Evolutionary conservation across 176 grass and related monocot genomes (phyloP).

Genomic region (Thinopyrum elongatum): DNA sequence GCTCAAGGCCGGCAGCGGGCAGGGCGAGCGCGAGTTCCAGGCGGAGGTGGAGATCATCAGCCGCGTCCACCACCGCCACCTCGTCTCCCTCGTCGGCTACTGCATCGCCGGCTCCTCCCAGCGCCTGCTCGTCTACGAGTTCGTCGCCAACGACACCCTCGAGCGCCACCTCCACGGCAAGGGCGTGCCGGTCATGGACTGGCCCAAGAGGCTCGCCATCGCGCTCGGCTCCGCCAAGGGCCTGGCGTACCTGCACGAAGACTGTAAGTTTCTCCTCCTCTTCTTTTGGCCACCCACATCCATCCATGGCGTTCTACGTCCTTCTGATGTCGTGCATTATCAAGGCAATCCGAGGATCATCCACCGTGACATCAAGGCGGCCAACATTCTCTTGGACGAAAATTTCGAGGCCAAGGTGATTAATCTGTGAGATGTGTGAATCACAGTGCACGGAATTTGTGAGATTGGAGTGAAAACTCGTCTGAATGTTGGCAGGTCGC

Average conservation of each 20-base stretch:
- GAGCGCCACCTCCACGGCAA: conserved; percentile 90
- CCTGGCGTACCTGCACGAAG: conserved; percentile 95
- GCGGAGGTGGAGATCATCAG: conserved; percentile 99
- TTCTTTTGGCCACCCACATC: neutral
- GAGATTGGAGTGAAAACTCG: neutral
- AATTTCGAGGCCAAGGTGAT: conserved; percentile 91
- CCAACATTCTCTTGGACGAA: conserved; percentile 89
- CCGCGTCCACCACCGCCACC: conserved; percentile 92
- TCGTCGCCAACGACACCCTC: conserved; percentile 76
- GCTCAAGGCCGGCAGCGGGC: conserved; percentile 92
- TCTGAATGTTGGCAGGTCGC: conserved; percentile 53
- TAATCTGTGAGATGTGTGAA: neutral
- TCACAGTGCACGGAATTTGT: neutral
- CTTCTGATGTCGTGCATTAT: neutral
- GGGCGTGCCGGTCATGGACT: conserved; percentile 67
- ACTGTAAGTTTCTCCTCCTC: conserved; percentile 47
- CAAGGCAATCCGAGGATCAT: conserved; percentile 90
- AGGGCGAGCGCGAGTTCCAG: conserved; percentile 98
- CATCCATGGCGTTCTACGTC: neutral
- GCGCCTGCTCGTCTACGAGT: conserved; percentile 91
- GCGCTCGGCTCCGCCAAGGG: conserved; percentile 92
- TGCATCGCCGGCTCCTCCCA: conserved; percentile 67
- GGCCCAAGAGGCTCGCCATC: conserved; percentile 70
- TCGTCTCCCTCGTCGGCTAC: conserved; percentile 95
- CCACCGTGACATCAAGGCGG: conserved; percentile 92